phyloP scores from a whole-genome alignment of 2,329 filamentous ascomycete species.

The Paracoccidioides brasiliensis region DNA sequence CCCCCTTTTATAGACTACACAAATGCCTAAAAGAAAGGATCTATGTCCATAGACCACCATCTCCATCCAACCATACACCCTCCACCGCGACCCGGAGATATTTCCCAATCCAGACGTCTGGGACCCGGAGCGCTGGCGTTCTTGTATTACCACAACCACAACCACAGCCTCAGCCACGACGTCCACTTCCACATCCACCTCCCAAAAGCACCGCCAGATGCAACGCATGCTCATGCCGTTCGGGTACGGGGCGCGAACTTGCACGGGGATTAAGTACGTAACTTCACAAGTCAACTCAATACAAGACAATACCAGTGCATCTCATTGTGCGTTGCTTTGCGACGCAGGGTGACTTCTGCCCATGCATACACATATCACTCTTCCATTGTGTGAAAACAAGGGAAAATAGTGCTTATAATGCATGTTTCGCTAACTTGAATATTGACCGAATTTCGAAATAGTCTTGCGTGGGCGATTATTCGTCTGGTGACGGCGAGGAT shows the following conservation, averaged over 20 bases:
- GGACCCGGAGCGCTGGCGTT: constrained; percentile 40
- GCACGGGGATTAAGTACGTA: constrained; percentile 16
- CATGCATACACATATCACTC: background rate
- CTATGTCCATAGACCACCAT: constrained; percentile 7
- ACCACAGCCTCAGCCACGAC: no score
- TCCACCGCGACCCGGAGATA: constrained; percentile 38
- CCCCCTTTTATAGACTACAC: no score
- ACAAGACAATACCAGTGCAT: background rate
- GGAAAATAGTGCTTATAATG: background rate
- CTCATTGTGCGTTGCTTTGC: no score
- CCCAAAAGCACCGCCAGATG: constrained; percentile 39
- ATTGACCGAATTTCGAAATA: background rate
- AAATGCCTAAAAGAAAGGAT: background rate
- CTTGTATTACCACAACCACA: no score
- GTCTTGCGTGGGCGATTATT: constrained; percentile 11
- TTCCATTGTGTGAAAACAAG: background rate
- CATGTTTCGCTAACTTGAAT: background rate
- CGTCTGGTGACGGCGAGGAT: constrained; percentile 9
- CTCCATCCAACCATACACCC: constrained; percentile 19
- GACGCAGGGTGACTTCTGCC: no score
- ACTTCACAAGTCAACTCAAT: background rate
- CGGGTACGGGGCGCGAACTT: constrained; percentile 40
- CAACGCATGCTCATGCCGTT: constrained; percentile 43
- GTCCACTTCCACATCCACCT: constrained; percentile 15
- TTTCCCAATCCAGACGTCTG: constrained; percentile 41